phyloP scores from a whole-genome alignment of 129 eudicot genomes.

The Tanacetum coccineum region DNA sequence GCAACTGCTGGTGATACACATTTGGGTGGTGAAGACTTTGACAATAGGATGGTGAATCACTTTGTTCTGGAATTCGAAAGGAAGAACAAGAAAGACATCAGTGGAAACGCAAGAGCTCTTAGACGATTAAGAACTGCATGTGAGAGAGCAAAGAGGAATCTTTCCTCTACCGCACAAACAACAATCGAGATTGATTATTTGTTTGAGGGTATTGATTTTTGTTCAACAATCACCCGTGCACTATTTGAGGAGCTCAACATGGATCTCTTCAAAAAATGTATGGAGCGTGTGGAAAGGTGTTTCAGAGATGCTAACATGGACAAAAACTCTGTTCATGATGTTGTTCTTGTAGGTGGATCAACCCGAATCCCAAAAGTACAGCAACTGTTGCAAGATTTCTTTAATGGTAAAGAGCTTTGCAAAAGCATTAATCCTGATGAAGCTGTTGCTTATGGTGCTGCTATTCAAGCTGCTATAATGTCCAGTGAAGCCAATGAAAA shows the following conservation, averaged over 20 bases:
- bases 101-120: constrained; percentile 22
- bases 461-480: constrained; percentile 23
- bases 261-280: constrained; percentile 28
- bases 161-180: constrained; percentile 24
- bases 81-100: constrained; percentile 24
- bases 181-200: constrained; percentile 26
- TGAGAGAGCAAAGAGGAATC: constrained; percentile 30
- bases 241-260: constrained; percentile 30
- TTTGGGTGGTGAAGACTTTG: constrained; percentile 34
- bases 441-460: constrained; percentile 33
- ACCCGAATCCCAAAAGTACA: constrained; percentile 29
- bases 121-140: constrained; percentile 24
- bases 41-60: constrained; percentile 35
- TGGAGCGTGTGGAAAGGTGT: constrained; percentile 31
- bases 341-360: constrained; percentile 31
- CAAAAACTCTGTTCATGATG: constrained; percentile 25
- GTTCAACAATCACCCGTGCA: constrained; percentile 21
- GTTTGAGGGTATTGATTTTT: constrained; percentile 28
- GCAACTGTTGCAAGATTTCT: constrained; percentile 25
- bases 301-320: constrained; percentile 36
- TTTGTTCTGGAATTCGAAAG: constrained; percentile 24
- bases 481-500: constrained; percentile 10
- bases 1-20: constrained; percentile 29
- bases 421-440: constrained; percentile 29
- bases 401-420: constrained; percentile 22